These are phyloP conservation scores for Picea engelmannii DNA, from an alignment of 83 land plant species.

Conservation along the genomic window DNA sequence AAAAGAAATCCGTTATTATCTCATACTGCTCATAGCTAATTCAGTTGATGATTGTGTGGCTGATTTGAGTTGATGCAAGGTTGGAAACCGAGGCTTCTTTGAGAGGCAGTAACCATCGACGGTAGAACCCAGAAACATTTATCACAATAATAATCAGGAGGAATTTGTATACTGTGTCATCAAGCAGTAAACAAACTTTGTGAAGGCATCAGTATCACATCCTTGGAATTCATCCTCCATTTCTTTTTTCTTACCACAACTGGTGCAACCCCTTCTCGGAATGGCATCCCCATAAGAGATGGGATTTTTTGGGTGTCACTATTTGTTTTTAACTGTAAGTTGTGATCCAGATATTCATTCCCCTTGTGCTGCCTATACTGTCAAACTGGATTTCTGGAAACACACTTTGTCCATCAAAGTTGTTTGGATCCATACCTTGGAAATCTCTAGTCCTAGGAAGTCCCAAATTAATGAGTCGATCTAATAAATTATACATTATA, in stretches of 20 bases:
- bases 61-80: too few species aligned
- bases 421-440: conserved; percentile 81
- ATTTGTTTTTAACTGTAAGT: conserved; percentile 78
- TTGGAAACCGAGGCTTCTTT: too few species aligned
- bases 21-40: too few species aligned
- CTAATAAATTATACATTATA: conserved; percentile 88
- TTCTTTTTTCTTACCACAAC: conserved; percentile 6
- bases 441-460: conserved; percentile 95
- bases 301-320: conserved; percentile 71
- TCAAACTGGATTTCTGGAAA: conserved; percentile 89
- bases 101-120: too few species aligned
- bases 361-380: conserved; percentile 61
- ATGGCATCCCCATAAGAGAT: conserved; percentile 89
- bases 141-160: not conserved
- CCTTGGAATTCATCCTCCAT: too few species aligned
- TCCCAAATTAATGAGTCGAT: conserved; percentile 85
- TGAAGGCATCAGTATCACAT: too few species aligned
- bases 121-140: too few species aligned
- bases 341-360: conserved; percentile 86
- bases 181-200: not conserved
- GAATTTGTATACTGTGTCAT: not conserved
- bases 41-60: too few species aligned
- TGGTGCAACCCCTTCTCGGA: conserved; percentile 56
- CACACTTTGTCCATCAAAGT: conserved; percentile 94
- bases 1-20: too few species aligned